These are phyloP conservation scores for Cladosporium velox DNA, from an alignment of 2,329 filamentous ascomycete species.

Conservation along the genomic window DNA sequence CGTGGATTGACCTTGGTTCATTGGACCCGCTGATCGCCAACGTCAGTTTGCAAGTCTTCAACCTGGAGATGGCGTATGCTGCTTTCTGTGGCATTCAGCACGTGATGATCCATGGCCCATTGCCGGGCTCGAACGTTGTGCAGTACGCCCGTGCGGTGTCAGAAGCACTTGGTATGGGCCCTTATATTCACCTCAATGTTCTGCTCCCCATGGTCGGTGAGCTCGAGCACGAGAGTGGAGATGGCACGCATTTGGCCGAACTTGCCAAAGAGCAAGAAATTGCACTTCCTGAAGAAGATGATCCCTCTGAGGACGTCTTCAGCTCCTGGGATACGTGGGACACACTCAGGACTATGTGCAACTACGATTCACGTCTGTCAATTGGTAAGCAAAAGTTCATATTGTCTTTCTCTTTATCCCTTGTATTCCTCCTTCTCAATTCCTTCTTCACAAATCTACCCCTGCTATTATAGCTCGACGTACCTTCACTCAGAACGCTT, in stretches of 20 bases:
- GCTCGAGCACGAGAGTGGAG: conserved; percentile 57
- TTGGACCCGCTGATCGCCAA: conserved; percentile 79
- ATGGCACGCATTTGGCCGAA: conserved; percentile 55
- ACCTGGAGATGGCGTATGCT: conserved; percentile 89
- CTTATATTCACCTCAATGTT: conserved; percentile 76
- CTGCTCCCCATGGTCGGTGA: conserved; percentile 82
- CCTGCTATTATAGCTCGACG: background rate
- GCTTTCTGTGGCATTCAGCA: conserved; percentile 90
- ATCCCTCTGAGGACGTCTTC: conserved; percentile 63
- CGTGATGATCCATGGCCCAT: conserved; percentile 77
- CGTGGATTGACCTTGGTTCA: conserved; percentile 90
- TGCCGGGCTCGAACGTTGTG: conserved; percentile 51
- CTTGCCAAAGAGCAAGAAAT: conserved; percentile 41
- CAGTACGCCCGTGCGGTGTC: conserved; percentile 84
- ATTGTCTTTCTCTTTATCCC: background rate
- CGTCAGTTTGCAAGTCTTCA: conserved; percentile 85
- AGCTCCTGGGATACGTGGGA: conserved; percentile 95
- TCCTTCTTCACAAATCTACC: background rate
- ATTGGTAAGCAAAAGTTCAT: conserved; percentile 64
- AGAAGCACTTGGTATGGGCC: conserved; percentile 73
- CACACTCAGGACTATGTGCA: conserved; percentile 78
- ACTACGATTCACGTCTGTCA: conserved; percentile 77
- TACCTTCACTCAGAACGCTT: background rate
- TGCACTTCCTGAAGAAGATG: conserved; percentile 20
- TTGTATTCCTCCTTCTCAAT: conserved; percentile 11